Evolutionary conservation across 2,329 filamentous ascomycete genomes (phyloP), one percentile per base, ranked within the genome.

Genomic region (Colletotrichum costaricense): DNA sequence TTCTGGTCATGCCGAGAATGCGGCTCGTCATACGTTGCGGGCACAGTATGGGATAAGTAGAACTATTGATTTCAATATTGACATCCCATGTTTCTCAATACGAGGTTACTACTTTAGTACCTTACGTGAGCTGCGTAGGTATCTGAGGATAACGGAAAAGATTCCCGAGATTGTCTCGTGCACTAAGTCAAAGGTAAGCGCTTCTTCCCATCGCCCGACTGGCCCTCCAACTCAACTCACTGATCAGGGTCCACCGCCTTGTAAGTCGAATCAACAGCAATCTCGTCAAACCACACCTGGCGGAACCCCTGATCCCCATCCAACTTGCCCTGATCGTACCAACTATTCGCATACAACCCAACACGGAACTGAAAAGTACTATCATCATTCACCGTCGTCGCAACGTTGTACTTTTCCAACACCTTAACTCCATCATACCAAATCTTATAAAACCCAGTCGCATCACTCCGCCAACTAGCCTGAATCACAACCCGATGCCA

Each of bases 211-310:
- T n/a, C n/a, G n/a, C n/a, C n/a, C n/a, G n/a, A n/a, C n/a, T n/a
- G n/a, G n/a, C n/a, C n/a, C n/a, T n/a, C n/a, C n/a, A n/a, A n/a
- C n/a, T n/a, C n/a, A n/a, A n/a, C n/a, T n/a, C n/a, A 54, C 49
- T 54, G 49, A 54, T 12, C 42, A 38, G 42, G n/a, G n/a, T 54
- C 42, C 8, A 63, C 46, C 4, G 46, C 60, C 16, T 54, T 54
- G 19, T 19, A 84, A 1, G 77, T 80, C 2, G 82, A 83, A 1
- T 85, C 86, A 8, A 84, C 79, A 6, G 84, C 82, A 72, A 88
- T 82, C 80, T 87, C 83, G 74, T 88, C 87, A 75, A 83, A 87
- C 85, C 86, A 89, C n/a, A 88, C 77, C 78, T 86, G 81, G 11
- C 86, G 80, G 26, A 83, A 84, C 0, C 77, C 75, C 79, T 88